Percentiles rank a stretch among this genome's conserved stretches.
phyloP scores from a whole-genome alignment of 345 rosid species.

The Ceriops tagal region DNA sequence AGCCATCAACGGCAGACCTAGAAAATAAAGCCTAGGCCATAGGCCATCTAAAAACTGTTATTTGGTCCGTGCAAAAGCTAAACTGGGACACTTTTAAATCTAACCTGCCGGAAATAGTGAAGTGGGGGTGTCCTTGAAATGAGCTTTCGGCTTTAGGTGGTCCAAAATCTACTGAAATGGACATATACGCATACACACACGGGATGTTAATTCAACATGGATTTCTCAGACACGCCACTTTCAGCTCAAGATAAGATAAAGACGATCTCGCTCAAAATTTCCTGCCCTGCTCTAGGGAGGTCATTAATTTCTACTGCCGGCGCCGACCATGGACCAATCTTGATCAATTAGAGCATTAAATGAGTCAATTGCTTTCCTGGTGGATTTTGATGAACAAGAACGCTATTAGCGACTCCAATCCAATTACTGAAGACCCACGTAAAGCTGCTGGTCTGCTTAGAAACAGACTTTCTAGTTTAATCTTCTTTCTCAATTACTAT shows the following conservation, averaged over 20 bases:
- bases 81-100: not conserved
- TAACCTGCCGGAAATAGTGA: not conserved
- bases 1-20: slow-evolving; percentile 15
- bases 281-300: not conserved
- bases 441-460: no score
- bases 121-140: not conserved
- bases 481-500: no score
- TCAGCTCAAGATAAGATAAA: not conserved
- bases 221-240: not conserved
- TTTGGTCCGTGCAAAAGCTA: slow-evolving; percentile 6
- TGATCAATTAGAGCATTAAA: not conserved
- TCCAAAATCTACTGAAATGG: not conserved
- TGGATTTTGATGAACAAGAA: no score
- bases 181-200: no score
- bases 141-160: not conserved
- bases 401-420: no score
- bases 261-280: not conserved
- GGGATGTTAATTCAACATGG: not conserved
- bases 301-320: not conserved
- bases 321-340: not conserved
- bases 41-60: not conserved
- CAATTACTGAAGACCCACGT: no score
- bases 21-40: not conserved
- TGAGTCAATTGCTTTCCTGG: not conserved
- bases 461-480: no score